These are phyloP conservation scores for Cornus florida DNA, from an alignment of 148 eudicot species.

Conservation along the genomic window DNA sequence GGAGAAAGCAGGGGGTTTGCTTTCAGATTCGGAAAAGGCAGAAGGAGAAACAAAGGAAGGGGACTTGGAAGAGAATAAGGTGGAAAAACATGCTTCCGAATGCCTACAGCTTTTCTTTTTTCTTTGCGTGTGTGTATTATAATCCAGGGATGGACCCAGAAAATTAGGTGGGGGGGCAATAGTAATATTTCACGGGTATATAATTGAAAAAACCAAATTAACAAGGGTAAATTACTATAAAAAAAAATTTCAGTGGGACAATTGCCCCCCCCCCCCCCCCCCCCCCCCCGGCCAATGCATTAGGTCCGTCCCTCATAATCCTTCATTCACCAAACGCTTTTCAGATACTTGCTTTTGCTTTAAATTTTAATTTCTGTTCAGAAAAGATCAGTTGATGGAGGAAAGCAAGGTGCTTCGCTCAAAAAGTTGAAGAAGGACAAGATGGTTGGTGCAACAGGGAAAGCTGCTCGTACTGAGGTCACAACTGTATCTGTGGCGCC, in stretches of 20 bases:
- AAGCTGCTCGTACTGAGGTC: constrained; percentile 64
- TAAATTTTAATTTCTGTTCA: constrained; percentile 20
- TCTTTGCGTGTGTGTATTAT: neutral
- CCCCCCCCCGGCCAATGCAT: too few species aligned
- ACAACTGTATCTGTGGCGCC: constrained; percentile 58
- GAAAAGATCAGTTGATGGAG: constrained; percentile 86
- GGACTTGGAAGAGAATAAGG: constrained; percentile 88
- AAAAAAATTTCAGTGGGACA: too few species aligned
- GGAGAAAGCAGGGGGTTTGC: constrained; percentile 72
- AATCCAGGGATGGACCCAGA: neutral
- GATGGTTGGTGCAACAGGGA: constrained; percentile 57
- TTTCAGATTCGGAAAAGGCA: constrained; percentile 73
- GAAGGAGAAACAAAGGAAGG: constrained; percentile 84
- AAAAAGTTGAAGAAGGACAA: constrained; percentile 94
- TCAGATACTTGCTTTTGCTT: neutral
- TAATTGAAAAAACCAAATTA: too few species aligned
- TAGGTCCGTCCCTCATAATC: too few species aligned
- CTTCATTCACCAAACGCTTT: neutral
- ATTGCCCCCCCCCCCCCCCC: too few species aligned
- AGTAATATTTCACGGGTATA: too few species aligned
- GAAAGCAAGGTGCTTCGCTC: constrained; percentile 74
- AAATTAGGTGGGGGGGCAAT: too few species aligned
- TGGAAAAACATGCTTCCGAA: constrained; percentile 21
- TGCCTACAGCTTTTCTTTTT: constrained; percentile 4
- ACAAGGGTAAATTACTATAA: too few species aligned